These are phyloP conservation scores for Pycnococcus provasolii DNA, from an alignment of 139 green algal species.

Conservation along the genomic window DNA sequence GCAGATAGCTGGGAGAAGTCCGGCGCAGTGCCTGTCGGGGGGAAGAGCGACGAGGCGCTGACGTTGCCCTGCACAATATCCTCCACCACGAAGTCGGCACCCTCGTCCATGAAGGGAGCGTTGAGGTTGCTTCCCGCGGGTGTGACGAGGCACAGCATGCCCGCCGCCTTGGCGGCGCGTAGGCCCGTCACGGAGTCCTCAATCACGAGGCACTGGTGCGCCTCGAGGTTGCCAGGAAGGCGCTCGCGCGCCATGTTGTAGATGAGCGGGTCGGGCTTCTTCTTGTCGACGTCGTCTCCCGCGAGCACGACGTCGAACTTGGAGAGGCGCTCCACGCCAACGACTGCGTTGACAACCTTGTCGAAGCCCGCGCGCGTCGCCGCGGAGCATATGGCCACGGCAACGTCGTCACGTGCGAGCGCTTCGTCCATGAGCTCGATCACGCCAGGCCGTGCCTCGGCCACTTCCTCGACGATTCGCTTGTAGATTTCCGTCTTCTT, in stretches of 20 bases:
- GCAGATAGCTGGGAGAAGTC: no score
- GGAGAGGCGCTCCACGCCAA: slow-evolving; percentile 19
- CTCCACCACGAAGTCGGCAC: not conserved
- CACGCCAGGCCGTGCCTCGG: slow-evolving; percentile 19
- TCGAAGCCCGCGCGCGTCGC: slow-evolving; percentile 23
- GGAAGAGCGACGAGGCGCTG: no score
- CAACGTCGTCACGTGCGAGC: slow-evolving; percentile 15
- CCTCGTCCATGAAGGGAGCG: not conserved
- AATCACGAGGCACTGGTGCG: slow-evolving; percentile 34
- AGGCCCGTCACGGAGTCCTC: slow-evolving; percentile 43
- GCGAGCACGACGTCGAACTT: slow-evolving; percentile 29
- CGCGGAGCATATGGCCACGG: slow-evolving; percentile 25
- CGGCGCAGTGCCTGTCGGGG: no score
- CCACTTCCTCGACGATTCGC: slow-evolving; percentile 36
- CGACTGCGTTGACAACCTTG: slow-evolving; percentile 26
- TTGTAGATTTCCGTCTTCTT: slow-evolving; percentile 51
- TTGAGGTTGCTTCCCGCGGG: not conserved
- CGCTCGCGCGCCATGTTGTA: slow-evolving; percentile 43
- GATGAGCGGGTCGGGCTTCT: slow-evolving; percentile 72
- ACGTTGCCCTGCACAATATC: not conserved
- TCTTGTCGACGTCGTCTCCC: slow-evolving; percentile 36
- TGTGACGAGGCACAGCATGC: slow-evolving; percentile 38
- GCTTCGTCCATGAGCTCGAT: slow-evolving; percentile 29
- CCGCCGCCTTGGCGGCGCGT: slow-evolving; percentile 34
- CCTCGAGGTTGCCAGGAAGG: slow-evolving; percentile 19